Evolutionary conservation across 2,329 filamentous ascomycete genomes (phyloP).

Genomic region (Calonectria pauciramosa): DNA sequence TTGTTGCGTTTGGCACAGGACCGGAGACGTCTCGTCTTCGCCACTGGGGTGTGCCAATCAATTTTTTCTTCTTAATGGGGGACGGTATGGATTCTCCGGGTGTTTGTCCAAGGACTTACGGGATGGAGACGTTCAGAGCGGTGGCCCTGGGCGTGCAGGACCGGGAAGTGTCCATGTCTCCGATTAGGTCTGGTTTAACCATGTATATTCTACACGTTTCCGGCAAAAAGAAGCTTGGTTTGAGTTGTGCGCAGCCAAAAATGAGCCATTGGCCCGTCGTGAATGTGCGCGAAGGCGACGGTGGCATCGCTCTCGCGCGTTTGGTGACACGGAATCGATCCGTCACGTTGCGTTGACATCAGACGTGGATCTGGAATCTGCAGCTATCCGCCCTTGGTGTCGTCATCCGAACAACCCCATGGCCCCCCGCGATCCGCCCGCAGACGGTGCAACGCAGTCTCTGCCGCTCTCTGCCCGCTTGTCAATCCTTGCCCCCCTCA

Average conservation of each 20-base stretch:
- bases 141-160: conserved; percentile 32
- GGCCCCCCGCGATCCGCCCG: not conserved
- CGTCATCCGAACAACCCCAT: conserved; percentile 4
- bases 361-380: conserved; percentile 5
- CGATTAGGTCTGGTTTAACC: conserved; percentile 19
- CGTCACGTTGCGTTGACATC: not conserved
- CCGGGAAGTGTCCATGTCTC: conserved; percentile 35
- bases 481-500: not conserved
- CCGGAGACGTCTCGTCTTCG: not conserved
- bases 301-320: not conserved
- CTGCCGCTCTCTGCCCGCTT: not conserved
- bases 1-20: not conserved
- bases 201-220: conserved; percentile 36
- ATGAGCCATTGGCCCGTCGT: not conserved
- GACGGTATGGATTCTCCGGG: conserved; percentile 30
- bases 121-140: conserved; percentile 30
- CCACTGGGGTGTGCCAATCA: not conserved
- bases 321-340: not conserved
- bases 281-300: not conserved
- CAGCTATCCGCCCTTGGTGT: conserved; percentile 7
- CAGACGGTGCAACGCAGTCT: not conserved
- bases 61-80: conserved; percentile 23
- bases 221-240: conserved; percentile 12
- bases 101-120: conserved; percentile 28
- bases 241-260: not conserved